Evolutionary conservation across 2,329 filamentous ascomycete genomes (phyloP).

Genomic region (Scleromitrula shiraiana): DNA sequence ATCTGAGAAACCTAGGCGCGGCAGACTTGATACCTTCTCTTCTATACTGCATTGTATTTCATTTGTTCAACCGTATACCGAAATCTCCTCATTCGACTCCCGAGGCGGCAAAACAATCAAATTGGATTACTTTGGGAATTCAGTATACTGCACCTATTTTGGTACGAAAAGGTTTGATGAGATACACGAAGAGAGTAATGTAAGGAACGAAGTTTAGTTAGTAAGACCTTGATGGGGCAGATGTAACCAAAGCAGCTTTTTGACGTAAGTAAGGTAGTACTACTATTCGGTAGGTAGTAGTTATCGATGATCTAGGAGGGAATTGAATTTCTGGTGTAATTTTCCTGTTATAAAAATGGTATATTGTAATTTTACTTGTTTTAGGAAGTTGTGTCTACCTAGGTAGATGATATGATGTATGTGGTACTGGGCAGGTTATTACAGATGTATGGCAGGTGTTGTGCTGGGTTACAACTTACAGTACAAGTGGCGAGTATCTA

Average conservation of each 20-base stretch:
- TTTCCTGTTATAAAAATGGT: conserved; percentile 1
- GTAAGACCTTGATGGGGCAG: too few relatives aligned
- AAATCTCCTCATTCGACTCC: conserved; percentile 3
- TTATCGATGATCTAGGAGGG: not conserved
- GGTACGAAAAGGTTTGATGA: not conserved
- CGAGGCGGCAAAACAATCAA: not conserved
- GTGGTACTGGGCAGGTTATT: not conserved
- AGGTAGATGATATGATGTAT: too few relatives aligned
- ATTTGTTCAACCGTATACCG: not conserved
- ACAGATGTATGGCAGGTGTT: too few relatives aligned
- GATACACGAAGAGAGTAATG: not conserved
- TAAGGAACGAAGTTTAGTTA: too few relatives aligned
- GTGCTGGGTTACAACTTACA: too few relatives aligned
- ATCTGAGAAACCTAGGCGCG: too few relatives aligned
- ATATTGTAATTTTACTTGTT: conserved; percentile 7
- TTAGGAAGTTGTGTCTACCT: not conserved
- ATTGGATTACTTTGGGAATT: not conserved
- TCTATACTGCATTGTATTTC: not conserved
- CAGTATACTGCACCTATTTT: not conserved
- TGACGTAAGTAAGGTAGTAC: conserved; percentile 1
- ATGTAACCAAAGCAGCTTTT: too few relatives aligned
- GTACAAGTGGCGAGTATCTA: too few relatives aligned
- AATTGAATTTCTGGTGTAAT: not conserved
- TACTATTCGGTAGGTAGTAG: not conserved
- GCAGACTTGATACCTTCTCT: too few relatives aligned